A percentile compares a stretch with the other conserved stretches of the same genome.
Evolutionary conservation across 495 filamentous ascomycete genomes (phyloP).

Genomic region (Aspergillus panamensis): DNA sequence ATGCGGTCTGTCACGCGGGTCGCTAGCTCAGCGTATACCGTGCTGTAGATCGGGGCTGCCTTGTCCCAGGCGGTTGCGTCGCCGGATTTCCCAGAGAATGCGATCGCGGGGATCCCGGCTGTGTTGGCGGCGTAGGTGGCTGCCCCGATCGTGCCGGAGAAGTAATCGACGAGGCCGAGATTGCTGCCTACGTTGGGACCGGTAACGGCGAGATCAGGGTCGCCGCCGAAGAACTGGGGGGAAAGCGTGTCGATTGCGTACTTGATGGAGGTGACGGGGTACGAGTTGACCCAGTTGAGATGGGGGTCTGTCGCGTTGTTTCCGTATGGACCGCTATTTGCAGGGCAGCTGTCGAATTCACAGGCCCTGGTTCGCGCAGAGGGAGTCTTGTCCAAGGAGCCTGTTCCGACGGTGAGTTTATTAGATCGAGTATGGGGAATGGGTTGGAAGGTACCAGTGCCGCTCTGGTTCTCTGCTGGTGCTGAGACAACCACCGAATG

Average conservation of each 20-base stretch:
- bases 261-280: slow-evolving; percentile 60
- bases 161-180: slow-evolving; percentile 46
- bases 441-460: slow-evolving; percentile 41
- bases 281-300: slow-evolving; percentile 69
- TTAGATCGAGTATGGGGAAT: too few species aligned
- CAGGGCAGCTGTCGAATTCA: slow-evolving; percentile 57
- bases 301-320: slow-evolving; percentile 52
- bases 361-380: slow-evolving; percentile 43
- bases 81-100: slow-evolving; percentile 55
- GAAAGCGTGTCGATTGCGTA: slow-evolving; percentile 57
- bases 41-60: slow-evolving; percentile 46
- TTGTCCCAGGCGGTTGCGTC: slow-evolving; percentile 51
- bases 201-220: slow-evolving; percentile 57
- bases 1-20: slow-evolving; percentile 52
- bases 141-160: slow-evolving; percentile 63
- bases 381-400: slow-evolving; percentile 51
- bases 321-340: slow-evolving; percentile 51
- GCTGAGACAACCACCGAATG: slow-evolving; percentile 60
- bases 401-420: slow-evolving; percentile 22
- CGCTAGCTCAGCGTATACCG: slow-evolving; percentile 59
- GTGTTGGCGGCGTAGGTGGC: slow-evolving; percentile 54
- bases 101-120: slow-evolving; percentile 57
- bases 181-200: slow-evolving; percentile 64
- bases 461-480: slow-evolving; percentile 63
- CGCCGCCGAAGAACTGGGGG: slow-evolving; percentile 47